A percentile compares a stretch with the other conserved stretches of the same genome.
Evolutionary conservation across 805 yeast genomes (phyloP).

Genomic region (Debaryomyces tyrocola): DNA sequence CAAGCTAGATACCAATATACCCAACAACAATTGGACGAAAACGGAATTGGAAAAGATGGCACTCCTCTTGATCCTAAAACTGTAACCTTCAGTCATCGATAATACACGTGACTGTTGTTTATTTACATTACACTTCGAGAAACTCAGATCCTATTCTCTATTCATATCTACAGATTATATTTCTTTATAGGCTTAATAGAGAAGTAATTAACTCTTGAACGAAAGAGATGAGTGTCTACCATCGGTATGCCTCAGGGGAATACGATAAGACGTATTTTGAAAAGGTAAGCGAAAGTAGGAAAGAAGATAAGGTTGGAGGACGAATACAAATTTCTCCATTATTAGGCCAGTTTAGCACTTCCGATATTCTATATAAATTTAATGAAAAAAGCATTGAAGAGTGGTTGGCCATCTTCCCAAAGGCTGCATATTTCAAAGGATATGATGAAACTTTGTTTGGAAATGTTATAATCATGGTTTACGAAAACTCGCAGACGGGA

Average conservation of each 20-base stretch:
- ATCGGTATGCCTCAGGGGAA: constrained; percentile 38
- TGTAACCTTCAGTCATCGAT: constrained; percentile 40
- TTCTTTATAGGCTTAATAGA: neutral
- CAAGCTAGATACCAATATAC: constrained; percentile 63
- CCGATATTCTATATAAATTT: constrained; percentile 9
- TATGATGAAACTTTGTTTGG: constrained; percentile 53
- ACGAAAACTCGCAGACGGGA: constrained; percentile 44
- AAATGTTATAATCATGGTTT: constrained; percentile 49
- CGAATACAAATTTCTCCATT: constrained; percentile 21
- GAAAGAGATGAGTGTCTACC: constrained; percentile 34
- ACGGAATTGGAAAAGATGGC: constrained; percentile 65
- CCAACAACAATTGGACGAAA: constrained; percentile 42
- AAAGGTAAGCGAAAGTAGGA: constrained; percentile 1
- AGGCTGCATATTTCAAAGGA: constrained; percentile 55
- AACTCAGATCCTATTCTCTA: neutral
- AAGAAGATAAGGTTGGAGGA: neutral
- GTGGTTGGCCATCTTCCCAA: constrained; percentile 44
- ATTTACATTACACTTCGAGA: constrained; percentile 1
- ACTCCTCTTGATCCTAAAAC: constrained; percentile 67
- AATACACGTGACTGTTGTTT: constrained; percentile 3
- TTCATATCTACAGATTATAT: neutral
- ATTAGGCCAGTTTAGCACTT: constrained; percentile 18
- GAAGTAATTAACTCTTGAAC: neutral
- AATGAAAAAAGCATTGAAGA: constrained; percentile 12
- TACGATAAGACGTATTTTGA: constrained; percentile 23